phyloP scores from a whole-genome alignment of 2,329 filamentous ascomycete genomes.

The Penicillium sp. region DNA sequence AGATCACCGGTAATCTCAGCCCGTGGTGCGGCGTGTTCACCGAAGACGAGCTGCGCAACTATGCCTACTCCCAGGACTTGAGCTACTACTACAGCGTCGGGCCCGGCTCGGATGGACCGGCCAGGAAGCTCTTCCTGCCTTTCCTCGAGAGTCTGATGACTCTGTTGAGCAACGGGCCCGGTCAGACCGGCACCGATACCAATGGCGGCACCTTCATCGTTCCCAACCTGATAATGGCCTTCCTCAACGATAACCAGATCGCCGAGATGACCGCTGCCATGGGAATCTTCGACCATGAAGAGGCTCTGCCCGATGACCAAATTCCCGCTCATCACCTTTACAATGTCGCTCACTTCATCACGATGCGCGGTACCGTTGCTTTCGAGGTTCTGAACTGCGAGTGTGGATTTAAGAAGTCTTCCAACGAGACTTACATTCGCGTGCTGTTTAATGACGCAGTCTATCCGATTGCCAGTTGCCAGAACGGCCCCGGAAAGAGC shows the following conservation, averaged over 20 bases:
- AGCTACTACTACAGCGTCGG: slow-evolving; percentile 67
- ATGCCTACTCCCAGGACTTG: slow-evolving; percentile 67
- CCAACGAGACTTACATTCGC: slow-evolving; percentile 46
- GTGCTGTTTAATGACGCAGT: slow-evolving; percentile 63
- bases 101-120: slow-evolving; percentile 51
- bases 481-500: slow-evolving; percentile 55
- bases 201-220: slow-evolving; percentile 40
- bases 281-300: slow-evolving; percentile 61
- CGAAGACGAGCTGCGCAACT: slow-evolving; percentile 60
- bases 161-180: slow-evolving; percentile 54
- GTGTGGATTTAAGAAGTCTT: slow-evolving; percentile 25
- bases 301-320: slow-evolving; percentile 47
- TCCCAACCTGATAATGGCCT: slow-evolving; percentile 59
- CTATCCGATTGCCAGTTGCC: slow-evolving; percentile 58
- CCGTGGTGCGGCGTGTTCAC: no score
- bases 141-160: slow-evolving; percentile 56
- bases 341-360: slow-evolving; percentile 55
- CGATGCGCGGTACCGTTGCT: slow-evolving; percentile 65
- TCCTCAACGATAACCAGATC: slow-evolving; percentile 66
- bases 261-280: slow-evolving; percentile 59
- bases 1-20: no score
- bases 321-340: slow-evolving; percentile 53
- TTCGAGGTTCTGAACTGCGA: slow-evolving; percentile 62
- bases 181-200: slow-evolving; percentile 44
- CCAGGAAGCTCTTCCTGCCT: slow-evolving; percentile 59